These are phyloP conservation scores for Boletus rex-veris DNA, from an alignment of 768 basidiomycete species.

Conservation along the genomic window DNA sequence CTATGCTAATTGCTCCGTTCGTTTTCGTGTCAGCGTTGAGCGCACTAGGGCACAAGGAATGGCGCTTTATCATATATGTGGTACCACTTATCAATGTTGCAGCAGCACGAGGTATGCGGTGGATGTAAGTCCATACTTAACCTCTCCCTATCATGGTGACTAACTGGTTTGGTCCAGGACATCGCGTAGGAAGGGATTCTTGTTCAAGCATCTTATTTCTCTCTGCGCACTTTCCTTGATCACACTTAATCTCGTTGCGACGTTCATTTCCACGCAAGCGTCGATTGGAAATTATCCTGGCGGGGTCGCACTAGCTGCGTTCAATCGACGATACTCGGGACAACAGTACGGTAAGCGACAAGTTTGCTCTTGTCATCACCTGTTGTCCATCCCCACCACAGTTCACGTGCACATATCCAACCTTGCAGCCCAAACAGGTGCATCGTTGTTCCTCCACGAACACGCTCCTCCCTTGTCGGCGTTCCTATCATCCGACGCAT, in stretches of 20 bases:
- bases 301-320: conserved; percentile 59
- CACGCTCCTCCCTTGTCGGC: conserved; percentile 49
- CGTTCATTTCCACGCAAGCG: conserved; percentile 49
- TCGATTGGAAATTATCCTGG: conserved; percentile 88
- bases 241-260: conserved; percentile 49
- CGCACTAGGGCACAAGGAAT: conserved; percentile 88
- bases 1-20: conserved; percentile 50
- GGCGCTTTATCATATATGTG: conserved; percentile 91
- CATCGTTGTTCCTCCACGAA: conserved; percentile 80
- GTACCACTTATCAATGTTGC: conserved; percentile 80
- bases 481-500: conserved; percentile 7
- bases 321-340: conserved; percentile 53
- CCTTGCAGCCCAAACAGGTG: conserved; percentile 85
- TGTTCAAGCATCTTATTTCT: conserved; percentile 45
- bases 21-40: conserved; percentile 65
- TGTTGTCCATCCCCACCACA: conserved; percentile 16
- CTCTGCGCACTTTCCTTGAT: conserved; percentile 49
- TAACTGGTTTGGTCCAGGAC: conserved; percentile 34
- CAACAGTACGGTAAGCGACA: conserved; percentile 29
- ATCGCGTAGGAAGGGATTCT: conserved; percentile 44
- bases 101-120: conserved; percentile 61
- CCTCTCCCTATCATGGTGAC: neutral
- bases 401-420: conserved; percentile 80
- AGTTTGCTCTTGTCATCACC: neutral
- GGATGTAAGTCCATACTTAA: conserved; percentile 50